These are phyloP conservation scores for Clavispora phyllophila DNA, from an alignment of 805 yeast genomes.

Conservation along the genomic window DNA sequence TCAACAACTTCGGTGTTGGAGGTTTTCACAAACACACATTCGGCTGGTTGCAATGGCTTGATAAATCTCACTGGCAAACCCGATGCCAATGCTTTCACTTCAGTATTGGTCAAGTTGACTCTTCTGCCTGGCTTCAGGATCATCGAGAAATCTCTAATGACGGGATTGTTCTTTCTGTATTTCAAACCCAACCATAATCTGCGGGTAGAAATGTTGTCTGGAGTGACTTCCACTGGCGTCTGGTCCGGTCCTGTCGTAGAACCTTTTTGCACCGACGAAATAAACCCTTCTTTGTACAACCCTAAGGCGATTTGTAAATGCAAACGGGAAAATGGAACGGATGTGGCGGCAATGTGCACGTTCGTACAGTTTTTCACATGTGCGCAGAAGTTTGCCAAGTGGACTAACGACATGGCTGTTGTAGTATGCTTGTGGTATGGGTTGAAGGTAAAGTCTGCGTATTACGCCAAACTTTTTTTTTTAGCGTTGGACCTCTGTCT, in stretches of 20 bases:
- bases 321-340: conserved; percentile 76
- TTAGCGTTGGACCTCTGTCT: not conserved
- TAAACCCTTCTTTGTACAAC: conserved; percentile 85
- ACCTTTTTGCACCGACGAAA: conserved; percentile 81
- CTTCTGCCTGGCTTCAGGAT: conserved; percentile 83
- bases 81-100: conserved; percentile 65
- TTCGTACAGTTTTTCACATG: conserved; percentile 85
- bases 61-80: conserved; percentile 74
- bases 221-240: conserved; percentile 70
- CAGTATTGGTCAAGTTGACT: conserved; percentile 57
- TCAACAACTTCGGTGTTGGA: conserved; percentile 52
- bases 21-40: conserved; percentile 65
- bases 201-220: conserved; percentile 79
- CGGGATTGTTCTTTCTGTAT: conserved; percentile 76
- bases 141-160: conserved; percentile 63
- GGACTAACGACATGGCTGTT: conserved; percentile 72
- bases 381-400: conserved; percentile 77
- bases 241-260: conserved; percentile 79
- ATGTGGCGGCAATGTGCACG: conserved; percentile 67
- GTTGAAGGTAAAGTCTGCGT: not conserved
- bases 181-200: conserved; percentile 90
- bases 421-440: not conserved
- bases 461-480: not conserved
- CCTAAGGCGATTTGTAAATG: conserved; percentile 82
- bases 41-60: conserved; percentile 84